Percentiles rank a stretch among this genome's conserved stretches.
phyloP scores from a whole-genome alignment of 2,329 filamentous ascomycete species.

The Plenodomus lindquistii region DNA sequence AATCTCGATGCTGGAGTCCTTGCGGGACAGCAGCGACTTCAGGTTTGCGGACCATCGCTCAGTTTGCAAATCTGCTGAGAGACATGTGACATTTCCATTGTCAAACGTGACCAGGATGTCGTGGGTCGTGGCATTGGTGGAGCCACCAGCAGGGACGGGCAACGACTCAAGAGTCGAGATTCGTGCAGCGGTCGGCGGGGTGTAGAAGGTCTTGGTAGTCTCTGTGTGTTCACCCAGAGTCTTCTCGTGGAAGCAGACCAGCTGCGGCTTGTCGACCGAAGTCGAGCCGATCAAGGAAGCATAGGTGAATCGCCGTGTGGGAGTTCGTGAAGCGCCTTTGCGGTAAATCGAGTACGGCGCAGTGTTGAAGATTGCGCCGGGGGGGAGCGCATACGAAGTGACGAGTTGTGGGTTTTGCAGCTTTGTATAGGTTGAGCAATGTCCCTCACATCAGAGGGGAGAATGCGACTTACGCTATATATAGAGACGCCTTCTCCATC shows the following conservation, averaged over 20 bases:
- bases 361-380: conserved; percentile 61
- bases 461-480: conserved; percentile 58
- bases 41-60: conserved; percentile 39
- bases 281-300: conserved; percentile 54
- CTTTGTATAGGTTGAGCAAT: conserved; percentile 43
- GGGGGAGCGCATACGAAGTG: conserved; percentile 64
- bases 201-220: conserved; percentile 39
- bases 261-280: conserved; percentile 52
- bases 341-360: conserved; percentile 62
- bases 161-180: conserved; percentile 39
- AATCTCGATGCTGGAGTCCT: conserved; percentile 24
- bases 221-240: conserved; percentile 38
- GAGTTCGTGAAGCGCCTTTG: conserved; percentile 49
- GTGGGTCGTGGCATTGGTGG: conserved; percentile 27
- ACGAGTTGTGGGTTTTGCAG: conserved; percentile 63
- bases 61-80: conserved; percentile 58
- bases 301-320: conserved; percentile 60
- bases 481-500: conserved; percentile 66
- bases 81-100: conserved; percentile 63
- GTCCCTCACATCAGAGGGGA: conserved; percentile 2
- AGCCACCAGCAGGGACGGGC: conserved; percentile 25
- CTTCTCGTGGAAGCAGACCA: conserved; percentile 61
- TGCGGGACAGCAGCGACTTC: conserved; percentile 16
- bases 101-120: conserved; percentile 62
- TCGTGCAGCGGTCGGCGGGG: conserved; percentile 25